Evolutionary conservation across 2,329 filamentous ascomycete genomes (phyloP).

Genomic region (Xylaria polymorpha): DNA sequence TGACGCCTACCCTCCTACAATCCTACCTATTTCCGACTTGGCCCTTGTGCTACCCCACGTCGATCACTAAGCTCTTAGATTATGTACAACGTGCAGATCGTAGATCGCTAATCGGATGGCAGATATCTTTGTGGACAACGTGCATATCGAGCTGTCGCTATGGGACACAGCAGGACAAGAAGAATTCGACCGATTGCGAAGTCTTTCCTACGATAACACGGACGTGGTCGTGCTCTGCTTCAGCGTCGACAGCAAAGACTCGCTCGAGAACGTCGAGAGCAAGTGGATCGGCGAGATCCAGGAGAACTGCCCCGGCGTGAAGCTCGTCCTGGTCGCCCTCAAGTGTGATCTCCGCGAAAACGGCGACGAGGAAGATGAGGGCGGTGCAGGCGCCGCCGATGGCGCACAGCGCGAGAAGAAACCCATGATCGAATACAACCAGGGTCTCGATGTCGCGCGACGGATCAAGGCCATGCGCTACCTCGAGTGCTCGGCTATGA

Average conservation of each 20-base stretch:
- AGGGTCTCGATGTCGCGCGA: slow-evolving; percentile 89
- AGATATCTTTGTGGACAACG: slow-evolving; percentile 98
- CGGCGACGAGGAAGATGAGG: slow-evolving; percentile 75
- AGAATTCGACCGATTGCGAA: slow-evolving; percentile 96
- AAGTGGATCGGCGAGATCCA: slow-evolving; percentile 99
- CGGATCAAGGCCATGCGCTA: slow-evolving; percentile 94
- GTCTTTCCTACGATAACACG: slow-evolving; percentile 95
- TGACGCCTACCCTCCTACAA: no score
- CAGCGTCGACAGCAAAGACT: slow-evolving; percentile 94
- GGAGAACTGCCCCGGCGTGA: slow-evolving; percentile 96
- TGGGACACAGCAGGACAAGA: slow-evolving; percentile 99
- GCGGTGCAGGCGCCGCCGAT: slow-evolving; percentile 48
- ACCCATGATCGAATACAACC: slow-evolving; percentile 87
- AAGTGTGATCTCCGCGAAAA: slow-evolving; percentile 96
- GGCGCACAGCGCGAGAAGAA: slow-evolving; percentile 67
- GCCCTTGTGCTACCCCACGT: not conserved
- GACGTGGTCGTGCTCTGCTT: slow-evolving; percentile 99
- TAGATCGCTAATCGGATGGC: slow-evolving; percentile 15
- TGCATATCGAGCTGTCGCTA: slow-evolving; percentile 95
- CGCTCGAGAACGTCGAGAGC: slow-evolving; percentile 96
- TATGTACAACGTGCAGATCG: not conserved
- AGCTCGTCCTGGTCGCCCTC: slow-evolving; percentile 92
- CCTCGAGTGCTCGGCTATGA: slow-evolving; percentile 97
- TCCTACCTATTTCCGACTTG: not conserved
- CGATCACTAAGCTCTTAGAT: not conserved